phyloP scores from a whole-genome alignment of 305 asterid genomes.

The Rubia tinctorum region DNA sequence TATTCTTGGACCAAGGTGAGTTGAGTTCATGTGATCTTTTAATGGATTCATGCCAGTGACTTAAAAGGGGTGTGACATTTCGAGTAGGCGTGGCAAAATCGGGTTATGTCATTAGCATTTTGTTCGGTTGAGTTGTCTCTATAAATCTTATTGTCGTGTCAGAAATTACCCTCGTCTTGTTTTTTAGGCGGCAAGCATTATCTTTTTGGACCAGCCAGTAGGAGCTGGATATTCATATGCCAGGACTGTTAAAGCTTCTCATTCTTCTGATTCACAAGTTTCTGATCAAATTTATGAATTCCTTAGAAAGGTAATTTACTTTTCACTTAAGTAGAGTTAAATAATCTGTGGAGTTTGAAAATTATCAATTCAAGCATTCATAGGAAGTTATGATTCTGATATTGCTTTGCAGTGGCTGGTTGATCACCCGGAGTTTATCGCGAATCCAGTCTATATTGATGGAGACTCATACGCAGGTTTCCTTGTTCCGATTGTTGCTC shows the following conservation, averaged over 20 bases:
- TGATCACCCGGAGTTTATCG: constrained; percentile 16
- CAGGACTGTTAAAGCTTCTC: constrained; percentile 14
- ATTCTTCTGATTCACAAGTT: constrained; percentile 14
- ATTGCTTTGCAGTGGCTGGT: constrained; percentile 16
- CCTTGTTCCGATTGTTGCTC: constrained; percentile 13
- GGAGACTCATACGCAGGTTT: constrained; percentile 26
- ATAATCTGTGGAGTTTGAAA: not conserved
- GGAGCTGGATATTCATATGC: constrained; percentile 30
- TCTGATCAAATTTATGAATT: constrained; percentile 20
- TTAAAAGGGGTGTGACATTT: not conserved
- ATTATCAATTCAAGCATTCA: not conserved
- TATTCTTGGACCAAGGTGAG: constrained; percentile 29
- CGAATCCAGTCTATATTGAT: constrained; percentile 16
- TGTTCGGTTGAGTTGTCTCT: not conserved
- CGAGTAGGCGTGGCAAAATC: not conserved
- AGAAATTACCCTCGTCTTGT: not conserved
- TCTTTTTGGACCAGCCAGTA: constrained; percentile 26
- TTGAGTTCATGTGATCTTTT: not conserved
- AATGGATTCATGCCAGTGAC: not conserved
- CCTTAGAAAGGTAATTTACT: constrained; percentile 21
- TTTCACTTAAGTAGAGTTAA: too few species aligned
- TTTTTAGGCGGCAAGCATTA: constrained; percentile 20
- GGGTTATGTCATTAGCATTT: not conserved
- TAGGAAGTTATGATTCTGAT: not conserved
- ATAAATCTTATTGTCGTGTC: not conserved